Evolutionary conservation across 192 early-diverging fungal species (phyloP), one percentile per base, ranked within the genome.

Genomic region (Entomortierella beljakovae): DNA sequence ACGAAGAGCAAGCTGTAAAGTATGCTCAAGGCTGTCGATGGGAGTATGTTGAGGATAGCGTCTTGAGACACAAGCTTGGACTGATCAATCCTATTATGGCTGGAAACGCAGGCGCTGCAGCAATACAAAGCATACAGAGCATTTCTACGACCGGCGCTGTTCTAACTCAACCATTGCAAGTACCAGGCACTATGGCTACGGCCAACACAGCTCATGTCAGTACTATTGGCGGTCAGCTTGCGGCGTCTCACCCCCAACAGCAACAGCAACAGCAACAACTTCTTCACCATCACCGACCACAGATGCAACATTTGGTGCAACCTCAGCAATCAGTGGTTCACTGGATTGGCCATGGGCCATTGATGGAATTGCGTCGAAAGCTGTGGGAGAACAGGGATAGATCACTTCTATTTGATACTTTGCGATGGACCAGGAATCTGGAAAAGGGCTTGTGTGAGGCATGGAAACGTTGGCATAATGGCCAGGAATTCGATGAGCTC

Each of bases 361-460:
- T 88, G 51, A 90, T 92, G 79, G 87, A 91, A n/a, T 58, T 93
- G 40, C 87, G 93, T 18, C 74, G 79, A 38, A 72, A 83, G 49
- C 75, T 98, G 28, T 98, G 94, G 80, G 71, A 96, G 70, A 86
- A 77, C 29, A 88, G 96, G 33, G 96, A 98, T 48, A 67, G 55
- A n/a, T 92, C 89, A 42, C 85, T 90, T 6, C 79, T 98, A 35
- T 98, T 96, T 85, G 95, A 98, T 80, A 98, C 96, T 28, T 75
- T 80, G 32, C 85, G 91, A 16, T 96, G 93, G 94, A 95, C 95
- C 2, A 80, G 91, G 32, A 92, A 93, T 64, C 74, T 98, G 43
- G 95, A 97, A 84, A 76, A 74, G 6, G 95, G 93, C 0, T 83
- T 87, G 50, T 52, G 51, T 26, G 91, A 91, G 69, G 91, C 92